phyloP scores from a whole-genome alignment of 78 protist species.

The Creolimax fragrantissima region DNA sequence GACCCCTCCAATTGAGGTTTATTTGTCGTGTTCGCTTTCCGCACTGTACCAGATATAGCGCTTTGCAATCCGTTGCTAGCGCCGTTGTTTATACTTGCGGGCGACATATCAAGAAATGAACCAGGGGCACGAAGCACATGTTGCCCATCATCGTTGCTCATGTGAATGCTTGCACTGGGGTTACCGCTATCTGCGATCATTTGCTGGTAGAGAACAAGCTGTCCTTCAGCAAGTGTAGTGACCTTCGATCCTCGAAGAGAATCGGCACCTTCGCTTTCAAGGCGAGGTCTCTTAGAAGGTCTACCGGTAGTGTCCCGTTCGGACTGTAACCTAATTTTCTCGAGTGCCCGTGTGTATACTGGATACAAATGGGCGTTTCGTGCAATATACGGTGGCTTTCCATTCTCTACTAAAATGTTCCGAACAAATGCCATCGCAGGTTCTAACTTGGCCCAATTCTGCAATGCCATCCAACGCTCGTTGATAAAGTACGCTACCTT shows the following conservation, averaged over 20 bases:
- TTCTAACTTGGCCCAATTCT: not conserved
- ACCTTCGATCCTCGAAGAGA: no score
- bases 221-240: not conserved
- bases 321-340: not conserved
- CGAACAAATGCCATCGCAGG: not conserved
- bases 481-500: not conserved
- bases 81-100: not conserved
- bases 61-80: not conserved
- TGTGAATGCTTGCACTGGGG: not conserved
- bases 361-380: not conserved
- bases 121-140: not conserved
- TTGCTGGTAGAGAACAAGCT: not conserved
- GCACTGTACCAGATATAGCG: not conserved
- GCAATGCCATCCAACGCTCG: not conserved
- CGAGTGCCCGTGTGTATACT: not conserved
- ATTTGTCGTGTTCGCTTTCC: not conserved
- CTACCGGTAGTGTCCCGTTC: not conserved
- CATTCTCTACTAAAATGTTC: not conserved
- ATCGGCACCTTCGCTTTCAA: no score
- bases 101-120: not conserved
- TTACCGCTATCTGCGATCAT: no score
- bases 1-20: not conserved
- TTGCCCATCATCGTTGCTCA: not conserved
- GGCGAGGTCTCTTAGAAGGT: not conserved
- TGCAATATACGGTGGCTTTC: not conserved